Conservation (phyloP, 1,139 yeast genomes). For the Pichia norvegensis region DNA sequence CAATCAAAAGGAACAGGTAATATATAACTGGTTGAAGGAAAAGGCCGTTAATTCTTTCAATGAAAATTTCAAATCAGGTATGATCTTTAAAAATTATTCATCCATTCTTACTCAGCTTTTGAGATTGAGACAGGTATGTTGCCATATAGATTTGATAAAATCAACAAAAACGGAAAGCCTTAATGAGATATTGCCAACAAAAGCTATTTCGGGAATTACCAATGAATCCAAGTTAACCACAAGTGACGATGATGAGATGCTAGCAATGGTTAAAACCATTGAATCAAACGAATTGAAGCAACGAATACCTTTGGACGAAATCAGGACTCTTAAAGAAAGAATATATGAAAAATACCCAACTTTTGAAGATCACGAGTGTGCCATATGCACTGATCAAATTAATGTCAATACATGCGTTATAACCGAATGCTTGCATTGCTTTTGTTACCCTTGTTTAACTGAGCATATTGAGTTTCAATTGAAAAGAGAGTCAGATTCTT, state of each 20-base stretch:
- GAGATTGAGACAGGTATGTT: constrained; percentile 80
- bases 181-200: constrained; percentile 19
- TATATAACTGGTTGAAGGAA: constrained; percentile 65
- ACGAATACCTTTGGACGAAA: constrained; percentile 20
- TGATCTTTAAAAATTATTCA: constrained; percentile 65
- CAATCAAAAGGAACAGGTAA: constrained; percentile 53
- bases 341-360: constrained; percentile 31
- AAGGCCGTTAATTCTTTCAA: constrained; percentile 62
- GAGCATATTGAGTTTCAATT: constrained; percentile 49
- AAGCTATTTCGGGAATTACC: constrained; percentile 4
- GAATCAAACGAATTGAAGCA: constrained; percentile 23
- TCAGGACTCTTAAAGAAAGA: constrained; percentile 22
- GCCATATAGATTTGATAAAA: constrained; percentile 65
- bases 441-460: constrained; percentile 65
- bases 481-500: neutral
- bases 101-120: constrained; percentile 77
- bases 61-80: constrained; percentile 57
- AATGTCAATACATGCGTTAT: constrained; percentile 48
- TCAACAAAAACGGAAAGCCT: constrained; percentile 28
- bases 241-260: constrained; percentile 25
- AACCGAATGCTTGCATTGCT: constrained; percentile 77
- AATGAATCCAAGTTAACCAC: constrained; percentile 4
- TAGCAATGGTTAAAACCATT: constrained; percentile 17
- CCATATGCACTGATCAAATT: constrained; percentile 73
- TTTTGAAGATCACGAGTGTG: constrained; percentile 61